Conservation (phyloP, 2,329 filamentous ascomycete genomes). For the Dichotomopilus funicola region DNA sequence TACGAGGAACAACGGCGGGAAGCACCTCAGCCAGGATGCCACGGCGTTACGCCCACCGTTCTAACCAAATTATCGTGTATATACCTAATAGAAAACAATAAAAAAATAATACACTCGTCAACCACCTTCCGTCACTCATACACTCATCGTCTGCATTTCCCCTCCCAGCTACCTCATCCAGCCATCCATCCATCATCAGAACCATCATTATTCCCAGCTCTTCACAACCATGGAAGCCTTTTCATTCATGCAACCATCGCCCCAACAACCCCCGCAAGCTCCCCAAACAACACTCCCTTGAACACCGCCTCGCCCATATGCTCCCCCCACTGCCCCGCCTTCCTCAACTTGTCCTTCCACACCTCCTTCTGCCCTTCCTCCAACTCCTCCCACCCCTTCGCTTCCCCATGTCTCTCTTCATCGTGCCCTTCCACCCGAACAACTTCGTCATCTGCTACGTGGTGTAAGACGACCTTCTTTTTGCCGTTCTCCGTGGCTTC, state of each 20-base stretch:
- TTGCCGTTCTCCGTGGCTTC: not conserved
- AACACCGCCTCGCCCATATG: slow-evolving; percentile 71
- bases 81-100: too few relatives aligned
- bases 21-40: too few relatives aligned
- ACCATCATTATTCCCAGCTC: not conserved
- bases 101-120: not conserved
- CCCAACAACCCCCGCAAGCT: slow-evolving; percentile 59
- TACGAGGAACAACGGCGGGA: too few relatives aligned
- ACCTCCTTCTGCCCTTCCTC: slow-evolving; percentile 51
- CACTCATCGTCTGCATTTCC: not conserved
- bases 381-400: slow-evolving; percentile 66
- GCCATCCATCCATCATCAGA: slow-evolving; percentile 27
- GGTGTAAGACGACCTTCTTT: slow-evolving; percentile 21
- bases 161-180: slow-evolving; percentile 26
- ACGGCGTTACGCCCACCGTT: not conserved
- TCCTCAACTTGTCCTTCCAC: slow-evolving; percentile 64
- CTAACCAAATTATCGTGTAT: not conserved
- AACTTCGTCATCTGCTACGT: slow-evolving; percentile 24
- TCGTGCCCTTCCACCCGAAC: slow-evolving; percentile 42
- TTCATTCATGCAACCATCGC: slow-evolving; percentile 33
- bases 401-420: slow-evolving; percentile 42
- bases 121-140: not conserved
- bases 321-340: slow-evolving; percentile 73
- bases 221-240: not conserved
- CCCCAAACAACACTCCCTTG: slow-evolving; percentile 69